Conservation (phyloP, 202 grass and related monocot species). For the Hordeum pubiflorum region DNA sequence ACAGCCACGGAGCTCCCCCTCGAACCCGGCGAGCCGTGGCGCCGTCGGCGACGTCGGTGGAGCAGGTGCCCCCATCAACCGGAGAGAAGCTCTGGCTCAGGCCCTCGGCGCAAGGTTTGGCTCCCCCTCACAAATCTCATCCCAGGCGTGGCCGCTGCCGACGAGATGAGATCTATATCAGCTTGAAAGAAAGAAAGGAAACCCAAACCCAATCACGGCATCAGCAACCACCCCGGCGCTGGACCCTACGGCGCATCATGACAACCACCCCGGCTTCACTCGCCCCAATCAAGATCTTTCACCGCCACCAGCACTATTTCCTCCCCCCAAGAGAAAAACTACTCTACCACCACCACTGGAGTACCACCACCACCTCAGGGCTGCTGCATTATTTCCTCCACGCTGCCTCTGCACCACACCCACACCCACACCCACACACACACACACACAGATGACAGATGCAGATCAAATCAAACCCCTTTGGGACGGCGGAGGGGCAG, state of each 20-base stretch:
- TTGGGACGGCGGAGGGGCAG: neutral
- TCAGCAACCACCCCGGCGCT: slow-evolving; percentile 30
- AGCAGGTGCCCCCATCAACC: neutral
- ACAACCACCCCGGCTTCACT: neutral
- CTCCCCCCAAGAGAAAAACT: neutral
- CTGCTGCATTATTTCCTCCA: slow-evolving; percentile 17
- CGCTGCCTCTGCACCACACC: neutral
- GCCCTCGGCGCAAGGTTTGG: neutral
- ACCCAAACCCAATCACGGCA: slow-evolving; percentile 11
- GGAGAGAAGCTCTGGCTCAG: neutral
- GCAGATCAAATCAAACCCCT: neutral
- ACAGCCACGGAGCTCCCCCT: neutral
- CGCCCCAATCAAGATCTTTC: slow-evolving; percentile 7
- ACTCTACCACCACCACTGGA: neutral
- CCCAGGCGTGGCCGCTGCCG: too few species aligned
- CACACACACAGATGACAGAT: neutral
- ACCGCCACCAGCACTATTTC: neutral
- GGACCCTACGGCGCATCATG: slow-evolving; percentile 40
- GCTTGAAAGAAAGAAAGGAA: neutral
- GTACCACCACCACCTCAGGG: neutral
- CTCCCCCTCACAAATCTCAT: slow-evolving; percentile 1
- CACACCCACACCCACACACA: too few species aligned
- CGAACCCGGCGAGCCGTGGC: neutral
- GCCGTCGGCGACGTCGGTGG: neutral
- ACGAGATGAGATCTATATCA: slow-evolving; percentile 21